phyloP scores from a whole-genome alignment of 768 basidiomycete species.

The Termitomyces sp. region DNA sequence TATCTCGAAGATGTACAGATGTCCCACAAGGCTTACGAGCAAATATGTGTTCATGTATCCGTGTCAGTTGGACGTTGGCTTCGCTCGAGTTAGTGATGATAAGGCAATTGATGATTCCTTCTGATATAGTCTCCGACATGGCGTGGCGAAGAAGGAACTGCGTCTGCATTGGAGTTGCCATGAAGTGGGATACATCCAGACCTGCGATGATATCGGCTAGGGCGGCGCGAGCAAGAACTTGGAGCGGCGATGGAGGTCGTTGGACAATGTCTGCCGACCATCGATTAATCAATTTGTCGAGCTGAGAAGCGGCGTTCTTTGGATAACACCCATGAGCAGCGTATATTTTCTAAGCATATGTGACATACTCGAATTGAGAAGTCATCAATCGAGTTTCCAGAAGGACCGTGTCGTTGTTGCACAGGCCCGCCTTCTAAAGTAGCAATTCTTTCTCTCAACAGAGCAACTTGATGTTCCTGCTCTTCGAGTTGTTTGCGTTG shows the following conservation, averaged over 20 bases:
- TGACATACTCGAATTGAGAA: conserved; percentile 76
- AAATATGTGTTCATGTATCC: conserved; percentile 87
- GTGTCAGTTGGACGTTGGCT: conserved; percentile 76
- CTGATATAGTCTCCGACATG: conserved; percentile 68
- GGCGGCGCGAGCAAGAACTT: conserved; percentile 50
- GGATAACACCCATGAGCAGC: conserved; percentile 4
- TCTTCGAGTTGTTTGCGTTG: conserved; percentile 75
- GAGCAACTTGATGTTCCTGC: conserved; percentile 78
- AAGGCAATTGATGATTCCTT: conserved; percentile 80
- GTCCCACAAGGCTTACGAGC: conserved; percentile 47
- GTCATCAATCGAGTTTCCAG: conserved; percentile 72
- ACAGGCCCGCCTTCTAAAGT: conserved; percentile 64
- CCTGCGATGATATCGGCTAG: conserved; percentile 52
- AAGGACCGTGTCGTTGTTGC: conserved; percentile 31
- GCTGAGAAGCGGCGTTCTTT: conserved; percentile 75
- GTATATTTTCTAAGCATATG: neutral
- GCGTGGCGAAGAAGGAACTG: conserved; percentile 80
- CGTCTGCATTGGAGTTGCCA: conserved; percentile 60
- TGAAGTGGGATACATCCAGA: conserved; percentile 37
- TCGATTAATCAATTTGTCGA: conserved; percentile 80
- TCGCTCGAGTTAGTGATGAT: conserved; percentile 84
- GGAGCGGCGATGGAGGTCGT: conserved; percentile 45
- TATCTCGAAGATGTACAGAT: neutral
- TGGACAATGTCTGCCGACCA: conserved; percentile 79
- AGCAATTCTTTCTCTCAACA: conserved; percentile 63